A percentile compares a stretch with the other conserved stretches of the same genome.
phyloP scores from a whole-genome alignment of 306 rosid genomes.

The Cicer cuneatum region DNA sequence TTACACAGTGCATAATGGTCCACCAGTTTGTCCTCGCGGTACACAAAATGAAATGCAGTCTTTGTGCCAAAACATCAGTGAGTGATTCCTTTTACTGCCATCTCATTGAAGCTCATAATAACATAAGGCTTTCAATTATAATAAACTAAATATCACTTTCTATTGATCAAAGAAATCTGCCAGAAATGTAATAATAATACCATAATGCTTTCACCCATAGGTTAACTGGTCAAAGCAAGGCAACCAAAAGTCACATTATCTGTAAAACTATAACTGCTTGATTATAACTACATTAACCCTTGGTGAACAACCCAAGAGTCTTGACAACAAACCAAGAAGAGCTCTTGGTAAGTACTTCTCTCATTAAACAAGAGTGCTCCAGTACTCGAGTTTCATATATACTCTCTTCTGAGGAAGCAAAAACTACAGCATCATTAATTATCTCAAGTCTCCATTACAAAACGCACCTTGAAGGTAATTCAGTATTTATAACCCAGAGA shows the following conservation, averaged over 20 bases:
- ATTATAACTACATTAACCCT: neutral
- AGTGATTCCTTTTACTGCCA: conserved; percentile 12
- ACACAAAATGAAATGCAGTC: conserved; percentile 6
- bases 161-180: neutral
- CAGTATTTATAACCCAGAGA: neutral
- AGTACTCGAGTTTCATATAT: no score
- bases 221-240: neutral
- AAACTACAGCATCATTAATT: neutral
- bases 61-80: neutral
- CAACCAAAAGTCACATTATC: conserved; percentile 3
- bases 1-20: neutral
- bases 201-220: conserved; percentile 5
- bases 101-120: neutral
- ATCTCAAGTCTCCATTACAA: neutral
- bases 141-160: neutral
- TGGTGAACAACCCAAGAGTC: neutral
- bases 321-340: neutral
- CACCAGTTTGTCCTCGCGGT: conserved; percentile 1
- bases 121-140: neutral
- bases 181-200: neutral
- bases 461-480: neutral
- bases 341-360: conserved; percentile 2
- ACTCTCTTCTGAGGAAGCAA: neutral
- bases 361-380: neutral
- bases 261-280: neutral